Evolutionary conservation across 1,284 basidiomycete genomes (phyloP).

Genomic region (Cryptococcus neoformans): DNA sequence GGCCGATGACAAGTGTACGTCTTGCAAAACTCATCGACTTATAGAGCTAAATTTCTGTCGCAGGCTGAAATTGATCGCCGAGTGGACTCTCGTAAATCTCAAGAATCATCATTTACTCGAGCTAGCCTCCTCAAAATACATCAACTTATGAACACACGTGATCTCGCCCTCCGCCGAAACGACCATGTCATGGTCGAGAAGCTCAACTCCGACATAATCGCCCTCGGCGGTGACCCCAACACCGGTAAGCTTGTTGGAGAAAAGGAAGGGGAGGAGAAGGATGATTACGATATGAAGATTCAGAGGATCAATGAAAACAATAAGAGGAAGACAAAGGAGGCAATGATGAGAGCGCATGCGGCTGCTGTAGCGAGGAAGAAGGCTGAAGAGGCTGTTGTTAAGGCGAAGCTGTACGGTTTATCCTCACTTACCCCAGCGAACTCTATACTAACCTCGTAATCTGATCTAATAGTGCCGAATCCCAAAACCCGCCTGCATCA

Average conservation of each 20-base stretch:
- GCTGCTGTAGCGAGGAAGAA: constrained; percentile 65
- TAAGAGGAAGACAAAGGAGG: constrained; percentile 71
- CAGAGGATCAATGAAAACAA: constrained; percentile 85
- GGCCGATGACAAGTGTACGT: constrained; percentile 71
- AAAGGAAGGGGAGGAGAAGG: constrained; percentile 26
- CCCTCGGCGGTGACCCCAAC: constrained; percentile 50
- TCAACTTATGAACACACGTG: constrained; percentile 56
- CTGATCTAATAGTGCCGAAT: background rate
- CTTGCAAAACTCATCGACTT: background rate
- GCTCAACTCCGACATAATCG: constrained; percentile 63
- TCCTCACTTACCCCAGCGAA: background rate
- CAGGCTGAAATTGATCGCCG: constrained; percentile 64
- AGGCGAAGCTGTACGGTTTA: constrained; percentile 27
- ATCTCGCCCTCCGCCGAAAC: constrained; percentile 65
- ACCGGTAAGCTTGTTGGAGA: background rate
- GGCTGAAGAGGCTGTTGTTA: constrained; percentile 43
- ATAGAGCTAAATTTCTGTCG: constrained; percentile 42
- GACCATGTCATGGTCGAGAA: constrained; percentile 61
- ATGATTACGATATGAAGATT: constrained; percentile 58
- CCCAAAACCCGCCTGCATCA: background rate
- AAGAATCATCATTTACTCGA: constrained; percentile 26
- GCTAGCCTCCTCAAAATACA: constrained; percentile 49
- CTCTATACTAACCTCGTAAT: background rate
- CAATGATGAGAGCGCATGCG: constrained; percentile 70
- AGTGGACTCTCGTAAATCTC: constrained; percentile 52